Conservation (phyloP, 1,284 basidiomycete genomes). For the Entoloma clypeatum region DNA sequence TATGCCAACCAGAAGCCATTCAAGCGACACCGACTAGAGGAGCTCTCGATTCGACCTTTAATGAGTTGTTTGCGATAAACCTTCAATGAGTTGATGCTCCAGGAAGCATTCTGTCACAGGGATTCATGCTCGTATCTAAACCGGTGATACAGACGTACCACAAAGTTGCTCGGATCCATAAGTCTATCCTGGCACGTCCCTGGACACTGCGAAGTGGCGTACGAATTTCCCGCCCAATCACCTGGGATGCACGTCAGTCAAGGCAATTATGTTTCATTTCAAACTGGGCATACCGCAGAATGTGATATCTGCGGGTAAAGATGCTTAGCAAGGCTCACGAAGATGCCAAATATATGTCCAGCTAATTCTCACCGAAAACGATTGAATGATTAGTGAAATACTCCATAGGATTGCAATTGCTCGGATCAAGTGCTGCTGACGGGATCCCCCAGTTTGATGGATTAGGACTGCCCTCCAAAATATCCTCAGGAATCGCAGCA, state of each 20-base stretch:
- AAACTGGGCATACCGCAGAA: conserved; percentile 56
- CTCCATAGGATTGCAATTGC: conserved; percentile 51
- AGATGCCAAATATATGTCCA: conserved; percentile 3
- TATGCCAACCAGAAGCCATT: too few relatives aligned
- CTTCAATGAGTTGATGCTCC: conserved; percentile 39
- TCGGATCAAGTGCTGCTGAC: conserved; percentile 55
- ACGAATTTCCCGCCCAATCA: conserved; percentile 80
- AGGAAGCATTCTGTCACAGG: conserved; percentile 33
- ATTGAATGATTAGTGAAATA: conserved; percentile 39
- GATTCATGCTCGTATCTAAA: conserved; percentile 4
- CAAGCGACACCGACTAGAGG: conserved; percentile 4
- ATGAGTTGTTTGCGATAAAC: conserved; percentile 35
- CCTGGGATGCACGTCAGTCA: conserved; percentile 36
- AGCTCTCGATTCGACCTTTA: conserved; percentile 19
- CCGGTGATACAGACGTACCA: conserved; percentile 38
- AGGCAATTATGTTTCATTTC: background rate
- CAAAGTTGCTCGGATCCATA: conserved; percentile 67
- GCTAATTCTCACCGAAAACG: conserved; percentile 26
- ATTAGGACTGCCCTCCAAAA: conserved; percentile 49
- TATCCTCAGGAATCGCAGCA: conserved; percentile 64
- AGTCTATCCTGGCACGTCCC: conserved; percentile 65
- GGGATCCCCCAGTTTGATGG: conserved; percentile 63
- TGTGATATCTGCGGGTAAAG: conserved; percentile 59
- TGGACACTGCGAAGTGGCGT: conserved; percentile 66
- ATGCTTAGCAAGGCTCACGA: conserved; percentile 6